Percentiles rank a stretch among this genome's conserved stretches.
phyloP scores from a whole-genome alignment of 1,284 basidiomycete genomes.

The Ustilago curta region DNA sequence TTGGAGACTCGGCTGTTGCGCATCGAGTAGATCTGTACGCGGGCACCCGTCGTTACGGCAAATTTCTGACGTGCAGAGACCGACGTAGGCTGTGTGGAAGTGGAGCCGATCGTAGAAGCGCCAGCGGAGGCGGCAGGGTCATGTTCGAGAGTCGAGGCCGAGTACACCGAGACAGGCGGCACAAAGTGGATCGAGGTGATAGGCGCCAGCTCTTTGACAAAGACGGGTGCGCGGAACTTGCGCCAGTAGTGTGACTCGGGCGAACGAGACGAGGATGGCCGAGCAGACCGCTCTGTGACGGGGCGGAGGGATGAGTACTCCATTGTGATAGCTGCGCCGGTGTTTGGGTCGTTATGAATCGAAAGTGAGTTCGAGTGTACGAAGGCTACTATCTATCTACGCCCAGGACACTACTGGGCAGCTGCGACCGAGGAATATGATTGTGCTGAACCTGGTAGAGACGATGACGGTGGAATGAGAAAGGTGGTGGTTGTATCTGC shows the following conservation, averaged over 20 bases:
- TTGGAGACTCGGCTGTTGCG: slow-evolving; percentile 94
- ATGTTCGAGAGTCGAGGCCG: slow-evolving; percentile 20
- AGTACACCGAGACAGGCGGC: slow-evolving; percentile 52
- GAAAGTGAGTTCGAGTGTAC: not conserved
- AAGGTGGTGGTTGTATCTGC: not conserved
- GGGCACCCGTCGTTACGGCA: slow-evolving; percentile 92
- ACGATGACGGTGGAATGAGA: not conserved
- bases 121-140: slow-evolving; percentile 13
- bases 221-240: slow-evolving; percentile 63
- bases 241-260: slow-evolving; percentile 67
- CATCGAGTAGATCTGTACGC: slow-evolving; percentile 95
- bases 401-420: too few relatives aligned
- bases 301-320: slow-evolving; percentile 38
- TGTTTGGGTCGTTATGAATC: not conserved
- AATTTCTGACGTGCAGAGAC: slow-evolving; percentile 74
- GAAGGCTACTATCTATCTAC: too few relatives aligned
- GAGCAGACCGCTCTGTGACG: slow-evolving; percentile 23
- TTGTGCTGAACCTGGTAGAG: not conserved
- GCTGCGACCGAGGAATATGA: not conserved
- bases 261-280: slow-evolving; percentile 38
- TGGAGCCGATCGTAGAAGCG: slow-evolving; percentile 26
- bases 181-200: slow-evolving; percentile 67
- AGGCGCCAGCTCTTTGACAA: slow-evolving; percentile 67
- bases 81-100: slow-evolving; percentile 33
- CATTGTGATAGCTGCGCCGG: slow-evolving; percentile 16